phyloP scores from a whole-genome alignment of 768 basidiomycete genomes.

The Tylopilus felleus region DNA sequence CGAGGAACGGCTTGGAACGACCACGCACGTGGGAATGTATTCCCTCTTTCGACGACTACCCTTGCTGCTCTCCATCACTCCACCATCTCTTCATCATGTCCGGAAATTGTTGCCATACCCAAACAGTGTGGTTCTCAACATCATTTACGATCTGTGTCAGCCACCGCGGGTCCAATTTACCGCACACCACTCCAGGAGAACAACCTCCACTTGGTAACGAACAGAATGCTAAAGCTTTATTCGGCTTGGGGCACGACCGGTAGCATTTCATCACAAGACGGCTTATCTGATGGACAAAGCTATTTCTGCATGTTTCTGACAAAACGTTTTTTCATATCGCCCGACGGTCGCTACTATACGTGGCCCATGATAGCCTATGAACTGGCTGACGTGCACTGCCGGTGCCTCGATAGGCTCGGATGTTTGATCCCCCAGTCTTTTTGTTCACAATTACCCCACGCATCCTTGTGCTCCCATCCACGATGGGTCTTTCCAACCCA shows the following conservation, averaged over 20 bases:
- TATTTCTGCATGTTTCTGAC: conserved; percentile 17
- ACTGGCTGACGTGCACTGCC: conserved; percentile 9
- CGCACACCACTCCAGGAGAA: conserved; percentile 13
- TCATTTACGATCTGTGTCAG: conserved; percentile 3
- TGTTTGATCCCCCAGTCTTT: conserved; percentile 8
- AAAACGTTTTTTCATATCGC: conserved; percentile 28
- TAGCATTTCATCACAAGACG: conserved; percentile 18
- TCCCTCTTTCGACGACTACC: not conserved
- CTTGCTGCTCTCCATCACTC: not conserved
- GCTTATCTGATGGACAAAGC: conserved; percentile 23
- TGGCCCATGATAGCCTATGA: conserved; percentile 11
- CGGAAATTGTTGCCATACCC: conserved; percentile 25
- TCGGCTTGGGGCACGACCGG: conserved; percentile 17
- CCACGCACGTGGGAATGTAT: not conserved
- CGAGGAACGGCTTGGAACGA: too few species aligned
- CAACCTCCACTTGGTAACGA: conserved; percentile 18
- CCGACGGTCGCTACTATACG: conserved; percentile 13
- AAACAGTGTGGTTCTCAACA: conserved; percentile 15
- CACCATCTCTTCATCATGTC: conserved; percentile 2
- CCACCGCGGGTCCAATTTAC: not conserved
- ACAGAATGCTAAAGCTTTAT: conserved; percentile 11
- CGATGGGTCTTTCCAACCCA: too few species aligned
- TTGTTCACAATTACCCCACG: conserved; percentile 2
- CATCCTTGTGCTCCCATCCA: too few species aligned
- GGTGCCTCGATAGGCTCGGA: conserved; percentile 12